Evolutionary conservation across 164 flowering plant species (phyloP).

Genomic region (Tetracentron sinense): DNA sequence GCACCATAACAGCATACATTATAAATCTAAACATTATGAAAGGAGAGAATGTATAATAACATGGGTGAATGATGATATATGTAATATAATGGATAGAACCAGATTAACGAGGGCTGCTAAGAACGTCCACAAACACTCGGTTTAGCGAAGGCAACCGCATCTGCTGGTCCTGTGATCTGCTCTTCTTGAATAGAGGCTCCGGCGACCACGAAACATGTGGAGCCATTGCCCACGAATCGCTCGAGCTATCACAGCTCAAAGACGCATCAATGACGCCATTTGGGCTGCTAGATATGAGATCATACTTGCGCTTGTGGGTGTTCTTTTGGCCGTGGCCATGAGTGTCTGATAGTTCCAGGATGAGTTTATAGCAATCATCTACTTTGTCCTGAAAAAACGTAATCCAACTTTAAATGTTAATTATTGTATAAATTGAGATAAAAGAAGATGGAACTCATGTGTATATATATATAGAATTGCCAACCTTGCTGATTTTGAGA

Average conservation of each 20-base stretch:
- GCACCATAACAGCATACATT: constrained; percentile 34
- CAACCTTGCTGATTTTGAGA: constrained; percentile 39
- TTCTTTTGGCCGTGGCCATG: background rate
- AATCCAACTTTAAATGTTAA: background rate
- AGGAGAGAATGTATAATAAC: background rate
- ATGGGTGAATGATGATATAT: background rate
- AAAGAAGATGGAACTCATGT: background rate
- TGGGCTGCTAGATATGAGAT: constrained; percentile 23
- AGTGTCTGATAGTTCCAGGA: constrained; percentile 19
- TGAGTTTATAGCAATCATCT: constrained; percentile 35
- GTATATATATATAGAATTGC: background rate
- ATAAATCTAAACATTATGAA: background rate
- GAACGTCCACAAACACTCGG: constrained; percentile 29
- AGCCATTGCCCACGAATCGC: constrained; percentile 45
- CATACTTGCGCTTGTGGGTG: constrained; percentile 23
- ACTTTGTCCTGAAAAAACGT: constrained; percentile 43
- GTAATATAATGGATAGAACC: background rate
- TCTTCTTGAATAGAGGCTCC: constrained; percentile 54
- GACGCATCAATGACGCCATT: constrained; percentile 55
- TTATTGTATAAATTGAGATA: background rate
- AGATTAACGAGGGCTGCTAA: constrained; percentile 21
- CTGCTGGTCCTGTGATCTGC: constrained; percentile 39
- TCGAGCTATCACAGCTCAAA: constrained; percentile 30
- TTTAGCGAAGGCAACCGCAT: constrained; percentile 40
- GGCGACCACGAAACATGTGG: constrained; percentile 47